Conservation (phyloP, 169 alveolate genomes). For the Babesia ovata region DNA sequence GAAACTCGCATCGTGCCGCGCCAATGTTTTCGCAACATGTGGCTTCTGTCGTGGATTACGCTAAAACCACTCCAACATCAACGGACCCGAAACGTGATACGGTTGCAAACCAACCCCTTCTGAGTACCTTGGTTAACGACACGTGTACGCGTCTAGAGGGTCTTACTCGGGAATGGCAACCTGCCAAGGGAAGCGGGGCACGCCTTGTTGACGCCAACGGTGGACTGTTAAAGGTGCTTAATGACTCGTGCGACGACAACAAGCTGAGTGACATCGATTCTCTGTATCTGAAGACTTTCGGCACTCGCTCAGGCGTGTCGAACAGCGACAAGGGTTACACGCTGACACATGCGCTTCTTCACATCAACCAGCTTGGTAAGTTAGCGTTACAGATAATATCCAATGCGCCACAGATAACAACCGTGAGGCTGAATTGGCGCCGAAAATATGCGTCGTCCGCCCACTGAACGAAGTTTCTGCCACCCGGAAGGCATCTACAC, state of each 20-base stretch:
- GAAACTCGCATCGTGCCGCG: conserved; percentile 6
- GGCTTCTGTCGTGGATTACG: conserved; percentile 21
- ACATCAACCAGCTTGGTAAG: conserved; percentile 58
- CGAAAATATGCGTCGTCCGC: conserved; percentile 33
- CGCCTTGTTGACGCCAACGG: not conserved
- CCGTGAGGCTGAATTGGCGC: conserved; percentile 64
- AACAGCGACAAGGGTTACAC: conserved; percentile 24
- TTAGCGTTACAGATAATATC: not conserved
- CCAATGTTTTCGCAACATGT: conserved; percentile 8
- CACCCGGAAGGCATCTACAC: not conserved
- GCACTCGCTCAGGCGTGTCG: conserved; percentile 23
- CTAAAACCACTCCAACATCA: not conserved
- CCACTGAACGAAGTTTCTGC: not conserved
- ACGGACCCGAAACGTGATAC: not conserved
- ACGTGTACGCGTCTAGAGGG: conserved; percentile 23
- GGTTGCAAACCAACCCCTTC: not conserved
- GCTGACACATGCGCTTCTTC: conserved; percentile 57
- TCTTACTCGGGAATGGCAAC: conserved; percentile 22
- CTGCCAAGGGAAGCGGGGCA: conserved; percentile 2
- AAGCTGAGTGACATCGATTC: conserved; percentile 30
- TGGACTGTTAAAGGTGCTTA: not conserved
- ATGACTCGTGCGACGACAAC: conserved; percentile 5
- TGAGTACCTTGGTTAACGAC: conserved; percentile 11
- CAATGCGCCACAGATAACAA: conserved; percentile 27
- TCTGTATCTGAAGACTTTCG: conserved; percentile 36